Evolutionary conservation across 768 basidiomycete species (phyloP), one percentile per base, ranked within the genome.

Genomic region (Pisolithus orientalis): DNA sequence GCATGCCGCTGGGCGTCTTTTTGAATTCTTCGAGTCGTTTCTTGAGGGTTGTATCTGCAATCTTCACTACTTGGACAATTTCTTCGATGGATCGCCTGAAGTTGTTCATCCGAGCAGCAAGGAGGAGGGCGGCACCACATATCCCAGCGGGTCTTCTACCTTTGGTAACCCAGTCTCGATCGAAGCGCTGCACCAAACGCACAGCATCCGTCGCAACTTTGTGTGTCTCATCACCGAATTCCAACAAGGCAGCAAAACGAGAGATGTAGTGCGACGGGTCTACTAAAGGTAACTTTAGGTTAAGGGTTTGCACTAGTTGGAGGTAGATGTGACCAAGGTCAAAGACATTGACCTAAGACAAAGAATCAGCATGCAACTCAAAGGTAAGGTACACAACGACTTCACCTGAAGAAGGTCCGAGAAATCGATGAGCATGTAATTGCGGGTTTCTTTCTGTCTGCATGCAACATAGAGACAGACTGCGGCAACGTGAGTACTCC

Each of bases 101-200:
- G 68, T 96, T 96, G 72, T 95, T 97, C 96, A 99, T 98, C 25
- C 96, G 84, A 31, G 94, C 96, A 0, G 96, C 96, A 14, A 99
- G 81, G 39, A 98, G 78, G 28, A 98, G 79, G 27, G 91, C 93
- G 0, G 96, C 96, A 29, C 96, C 96, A 64, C 96, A 99, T 55
- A 99, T 94, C 21, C 96, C 96, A 0, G 96, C 93, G 0, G 96
- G 96, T 6, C 96, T 82, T 21, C 96, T 84, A 13, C 96, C 96
- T 38, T 86, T 85, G 13, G 90, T 87, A 81, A 99, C 94, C 96
- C 96, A 99, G 69, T 98, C 96, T 25, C 91, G 80, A 63, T 92
- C 87, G 70, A 98, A 97, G 31, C 96, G 83, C 54, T 89, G 85
- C 32, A 98, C 93, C 44, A 98, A 87, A 7, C 94, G 87, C 4